Evolutionary conservation across 2,329 filamentous ascomycete species (phyloP), one percentile per base, ranked within the genome.

Genomic region (Lachnellula cervina): DNA sequence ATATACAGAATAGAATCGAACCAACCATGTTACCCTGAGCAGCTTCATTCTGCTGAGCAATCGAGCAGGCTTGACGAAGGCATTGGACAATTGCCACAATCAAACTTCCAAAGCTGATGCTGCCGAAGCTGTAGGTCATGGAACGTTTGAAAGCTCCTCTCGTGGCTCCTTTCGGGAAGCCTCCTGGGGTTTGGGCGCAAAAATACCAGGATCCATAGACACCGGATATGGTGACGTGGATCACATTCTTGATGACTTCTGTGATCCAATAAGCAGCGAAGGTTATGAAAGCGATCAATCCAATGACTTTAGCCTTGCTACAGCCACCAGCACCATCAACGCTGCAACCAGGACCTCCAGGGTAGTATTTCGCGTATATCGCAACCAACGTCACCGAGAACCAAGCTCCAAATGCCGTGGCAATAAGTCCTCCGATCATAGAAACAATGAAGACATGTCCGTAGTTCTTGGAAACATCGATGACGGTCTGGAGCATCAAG

Each of bases 161-260:
- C 0, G 93, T 97, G 0, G 90, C 86, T 11, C 85, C 85, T 60
- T 81, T 85, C 32, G 92, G 90, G 66, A 90, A 88, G 44, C 84
- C 81, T 55, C 78, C 74, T 0, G 82, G 73, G 54, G 82, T 80
- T 28, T 80, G 74, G 7, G 77, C 73, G 62, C 82, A 87, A 70
- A 96, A 97, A 75, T 96, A 97, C 93, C 93, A 97, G 0, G 88
- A 87, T 1, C 90, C 92, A 65, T 96, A 97, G 0, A 96, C 86
- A 0, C 93, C 92, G 0, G 90, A 88, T 56, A 96, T 88, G 23
- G 85, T 91, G 2, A 87, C 88, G 69, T 97, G 91, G 47, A 96
- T 89, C 0, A 89, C 91, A 73, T 96, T 96, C 76, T 97, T 97
- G 64, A 97, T 76, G 80, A 88, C 93, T 70, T 97, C 93, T 1